Percentiles rank a stretch among this genome's conserved stretches.
Evolutionary conservation across 2,329 filamentous ascomycete species (phyloP).

Genomic region (Colletotrichum paranaense): DNA sequence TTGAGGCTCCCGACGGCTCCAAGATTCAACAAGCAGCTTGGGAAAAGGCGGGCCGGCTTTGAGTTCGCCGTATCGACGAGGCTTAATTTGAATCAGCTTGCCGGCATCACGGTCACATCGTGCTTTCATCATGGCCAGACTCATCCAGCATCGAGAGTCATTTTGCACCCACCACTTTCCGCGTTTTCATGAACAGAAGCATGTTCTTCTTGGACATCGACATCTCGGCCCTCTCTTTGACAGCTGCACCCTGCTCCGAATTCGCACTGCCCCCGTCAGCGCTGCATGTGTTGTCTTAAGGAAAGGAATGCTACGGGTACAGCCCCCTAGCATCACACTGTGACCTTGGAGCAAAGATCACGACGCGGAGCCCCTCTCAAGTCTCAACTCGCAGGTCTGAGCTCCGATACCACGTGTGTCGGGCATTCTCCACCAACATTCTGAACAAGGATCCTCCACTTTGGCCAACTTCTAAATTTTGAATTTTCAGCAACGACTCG

Average conservation of each 20-base stretch:
- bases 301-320: background rate
- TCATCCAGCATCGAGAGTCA: background rate
- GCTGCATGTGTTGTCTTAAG: background rate
- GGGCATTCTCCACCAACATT: background rate
- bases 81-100: background rate
- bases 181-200: background rate
- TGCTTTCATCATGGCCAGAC: background rate
- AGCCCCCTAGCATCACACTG: background rate
- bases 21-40: background rate
- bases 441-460: background rate
- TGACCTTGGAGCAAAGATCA: background rate
- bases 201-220: background rate
- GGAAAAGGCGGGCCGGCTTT: background rate
- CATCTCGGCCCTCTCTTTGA: background rate
- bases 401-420: background rate
- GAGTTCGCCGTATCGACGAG: background rate
- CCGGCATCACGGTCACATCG: conserved; percentile 19
- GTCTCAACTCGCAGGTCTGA: background rate
- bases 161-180: background rate
- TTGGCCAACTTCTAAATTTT: background rate
- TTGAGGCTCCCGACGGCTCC: too few species aligned
- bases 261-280: background rate
- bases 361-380: background rate
- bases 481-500: background rate
- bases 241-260: background rate